A percentile compares a stretch with the other conserved stretches of the same genome.
These are phyloP conservation scores for Arabidopsis suecica DNA, from an alignment of 345 rosid species.

Conservation along the genomic window DNA sequence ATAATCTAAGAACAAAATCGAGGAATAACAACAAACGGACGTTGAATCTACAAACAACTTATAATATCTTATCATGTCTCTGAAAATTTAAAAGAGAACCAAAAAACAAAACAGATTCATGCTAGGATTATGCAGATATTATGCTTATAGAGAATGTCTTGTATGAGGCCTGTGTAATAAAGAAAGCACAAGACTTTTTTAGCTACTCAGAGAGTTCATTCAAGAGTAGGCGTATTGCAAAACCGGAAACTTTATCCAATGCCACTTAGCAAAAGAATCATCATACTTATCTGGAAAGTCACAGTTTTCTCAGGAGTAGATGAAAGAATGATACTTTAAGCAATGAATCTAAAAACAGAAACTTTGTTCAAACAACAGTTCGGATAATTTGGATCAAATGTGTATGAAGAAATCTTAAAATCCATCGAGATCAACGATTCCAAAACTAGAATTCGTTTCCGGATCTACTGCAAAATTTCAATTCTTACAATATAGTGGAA, in stretches of 20 bases:
- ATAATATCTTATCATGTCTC: no score
- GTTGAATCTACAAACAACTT: background rate
- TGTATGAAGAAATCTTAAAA: slow-evolving; percentile 17
- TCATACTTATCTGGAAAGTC: background rate
- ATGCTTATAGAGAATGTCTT: slow-evolving; percentile 25
- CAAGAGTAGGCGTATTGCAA: background rate
- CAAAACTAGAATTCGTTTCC: background rate
- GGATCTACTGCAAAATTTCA: slow-evolving; percentile 26
- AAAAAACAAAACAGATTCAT: background rate
- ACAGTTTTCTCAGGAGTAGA: background rate
- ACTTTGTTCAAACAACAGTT: slow-evolving; percentile 6
- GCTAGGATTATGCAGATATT: background rate
- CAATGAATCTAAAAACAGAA: background rate
- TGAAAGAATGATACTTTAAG: slow-evolving; percentile 14
- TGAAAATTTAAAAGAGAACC: background rate
- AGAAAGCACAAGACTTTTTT: slow-evolving; percentile 21
- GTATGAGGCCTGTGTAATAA: slow-evolving; percentile 5
- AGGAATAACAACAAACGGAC: background rate
- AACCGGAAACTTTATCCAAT: background rate
- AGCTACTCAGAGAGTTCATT: slow-evolving; percentile 21
- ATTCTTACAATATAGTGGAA: background rate
- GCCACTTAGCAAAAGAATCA: background rate
- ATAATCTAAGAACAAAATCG: background rate
- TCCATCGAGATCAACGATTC: background rate
- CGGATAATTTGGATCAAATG: background rate